phyloP scores from a whole-genome alignment of 225 moss, liverwort and hornwort genomes.

The Climacium dendroides region DNA sequence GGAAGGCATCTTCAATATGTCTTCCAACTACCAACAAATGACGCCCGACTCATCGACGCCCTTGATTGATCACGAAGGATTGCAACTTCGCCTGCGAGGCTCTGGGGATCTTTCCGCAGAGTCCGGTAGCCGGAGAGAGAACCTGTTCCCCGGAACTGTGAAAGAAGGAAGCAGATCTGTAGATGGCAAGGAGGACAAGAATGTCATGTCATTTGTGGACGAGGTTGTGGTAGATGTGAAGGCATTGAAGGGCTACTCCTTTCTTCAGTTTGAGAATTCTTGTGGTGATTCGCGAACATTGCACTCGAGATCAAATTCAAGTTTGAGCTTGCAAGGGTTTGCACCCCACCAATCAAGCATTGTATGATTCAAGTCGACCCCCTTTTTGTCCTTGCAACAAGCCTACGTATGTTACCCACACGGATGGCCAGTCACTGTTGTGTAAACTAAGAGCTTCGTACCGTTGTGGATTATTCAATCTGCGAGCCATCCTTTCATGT shows the following conservation, averaged over 20 bases:
- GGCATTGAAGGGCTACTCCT: slow-evolving; percentile 25
- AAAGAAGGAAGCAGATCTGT: slow-evolving; percentile 7
- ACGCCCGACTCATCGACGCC: slow-evolving; percentile 3
- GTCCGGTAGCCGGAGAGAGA: neutral
- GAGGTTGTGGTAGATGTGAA: slow-evolving; percentile 65
- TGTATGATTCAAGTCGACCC: slow-evolving; percentile 10
- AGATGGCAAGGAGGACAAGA: slow-evolving; percentile 18
- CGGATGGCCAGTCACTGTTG: neutral
- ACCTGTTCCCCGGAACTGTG: neutral
- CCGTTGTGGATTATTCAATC: neutral
- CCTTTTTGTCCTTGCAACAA: slow-evolving; percentile 10
- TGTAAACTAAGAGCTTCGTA: slow-evolving; percentile 31
- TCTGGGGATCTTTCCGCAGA: slow-evolving; percentile 2
- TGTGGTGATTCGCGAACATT: slow-evolving; percentile 23
- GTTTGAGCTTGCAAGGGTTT: slow-evolving; percentile 30
- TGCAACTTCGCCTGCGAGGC: slow-evolving; percentile 18
- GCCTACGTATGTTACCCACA: neutral
- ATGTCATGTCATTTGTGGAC: slow-evolving; percentile 18
- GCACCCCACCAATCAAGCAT: slow-evolving; percentile 25
- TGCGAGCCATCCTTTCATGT: slow-evolving; percentile 9
- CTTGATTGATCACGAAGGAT: slow-evolving; percentile 20
- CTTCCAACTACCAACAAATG: slow-evolving; percentile 1
- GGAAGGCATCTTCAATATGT: neutral
- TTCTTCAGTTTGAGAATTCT: slow-evolving; percentile 22
- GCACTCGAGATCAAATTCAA: slow-evolving; percentile 35